phyloP scores from a whole-genome alignment of 2,329 filamentous ascomycete species.

The Chaetomium globosum region DNA sequence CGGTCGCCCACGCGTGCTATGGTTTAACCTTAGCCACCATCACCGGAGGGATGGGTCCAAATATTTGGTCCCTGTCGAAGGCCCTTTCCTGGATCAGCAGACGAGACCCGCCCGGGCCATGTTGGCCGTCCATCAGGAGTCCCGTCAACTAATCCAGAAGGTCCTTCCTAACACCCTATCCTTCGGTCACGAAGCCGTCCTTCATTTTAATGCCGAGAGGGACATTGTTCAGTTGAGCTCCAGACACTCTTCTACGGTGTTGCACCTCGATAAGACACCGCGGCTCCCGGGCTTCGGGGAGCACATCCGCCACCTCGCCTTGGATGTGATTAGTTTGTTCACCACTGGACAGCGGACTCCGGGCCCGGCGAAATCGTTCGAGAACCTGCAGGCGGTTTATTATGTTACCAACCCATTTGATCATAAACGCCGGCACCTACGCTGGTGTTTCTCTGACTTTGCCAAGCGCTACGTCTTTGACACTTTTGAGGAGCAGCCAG shows the following conservation, averaged over 20 bases:
- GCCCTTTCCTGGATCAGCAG: constrained; percentile 36
- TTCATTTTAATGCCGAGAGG: constrained; percentile 39
- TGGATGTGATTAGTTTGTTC: constrained; percentile 19
- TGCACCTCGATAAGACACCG: constrained; percentile 1
- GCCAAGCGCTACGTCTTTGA: constrained; percentile 33
- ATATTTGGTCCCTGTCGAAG: constrained; percentile 27
- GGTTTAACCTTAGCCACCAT: constrained; percentile 18
- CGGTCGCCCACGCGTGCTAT: constrained; percentile 38
- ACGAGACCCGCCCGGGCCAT: constrained; percentile 40
- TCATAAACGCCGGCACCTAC: constrained; percentile 9
- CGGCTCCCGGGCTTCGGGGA: constrained; percentile 23
- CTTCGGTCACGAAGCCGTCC: constrained; percentile 23
- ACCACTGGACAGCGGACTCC: constrained; percentile 8
- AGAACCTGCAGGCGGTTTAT: constrained; percentile 32
- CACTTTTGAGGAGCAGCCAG: constrained; percentile 31
- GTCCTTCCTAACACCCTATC: constrained; percentile 41
- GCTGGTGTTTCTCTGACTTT: constrained; percentile 37
- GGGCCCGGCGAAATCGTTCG: constrained; percentile 8
- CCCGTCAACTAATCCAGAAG: constrained; percentile 40
- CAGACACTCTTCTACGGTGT: background rate
- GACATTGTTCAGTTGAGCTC: constrained; percentile 38
- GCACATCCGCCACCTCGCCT: constrained; percentile 34
- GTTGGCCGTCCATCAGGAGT: constrained; percentile 40
- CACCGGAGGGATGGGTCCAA: background rate
- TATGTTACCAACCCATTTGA: constrained; percentile 16